A percentile compares a stretch with the other conserved stretches of the same genome.
These are phyloP conservation scores for Saprolegnia parasitica DNA, from an alignment of 352 stramenopile species.

Conservation along the genomic window DNA sequence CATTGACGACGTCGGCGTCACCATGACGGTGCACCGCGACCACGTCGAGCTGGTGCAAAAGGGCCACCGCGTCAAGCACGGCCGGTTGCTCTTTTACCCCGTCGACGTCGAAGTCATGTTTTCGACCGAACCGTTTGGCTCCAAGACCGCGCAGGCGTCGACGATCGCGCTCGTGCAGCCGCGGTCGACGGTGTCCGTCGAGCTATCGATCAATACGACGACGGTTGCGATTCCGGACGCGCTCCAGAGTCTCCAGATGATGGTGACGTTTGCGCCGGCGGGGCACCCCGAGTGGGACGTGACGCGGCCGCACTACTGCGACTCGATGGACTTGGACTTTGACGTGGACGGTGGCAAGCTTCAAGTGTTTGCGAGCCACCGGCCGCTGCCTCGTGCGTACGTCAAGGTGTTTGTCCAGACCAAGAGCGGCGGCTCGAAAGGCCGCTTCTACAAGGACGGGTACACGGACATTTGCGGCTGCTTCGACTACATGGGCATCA, in stretches of 20 bases:
- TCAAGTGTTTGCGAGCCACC: constrained; percentile 42
- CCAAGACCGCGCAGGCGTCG: constrained; percentile 39
- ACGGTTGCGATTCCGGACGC: constrained; percentile 35
- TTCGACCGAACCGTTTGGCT: constrained; percentile 54
- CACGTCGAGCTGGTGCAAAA: constrained; percentile 35
- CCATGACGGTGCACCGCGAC: constrained; percentile 35
- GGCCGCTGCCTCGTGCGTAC: constrained; percentile 50
- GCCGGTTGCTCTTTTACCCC: constrained; percentile 50
- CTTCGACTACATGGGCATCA: constrained; percentile 68
- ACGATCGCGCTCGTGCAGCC: constrained; percentile 47
- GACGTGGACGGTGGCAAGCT: constrained; percentile 40
- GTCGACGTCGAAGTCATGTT: constrained; percentile 72
- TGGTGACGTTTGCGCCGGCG: constrained; percentile 32
- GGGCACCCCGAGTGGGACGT: constrained; percentile 15
- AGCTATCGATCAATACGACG: constrained; percentile 31
- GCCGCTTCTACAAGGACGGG: constrained; percentile 75
- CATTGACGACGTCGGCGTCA: constrained; percentile 23
- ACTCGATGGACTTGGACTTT: constrained; percentile 20
- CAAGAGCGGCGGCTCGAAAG: constrained; percentile 21
- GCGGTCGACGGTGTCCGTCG: constrained; percentile 35
- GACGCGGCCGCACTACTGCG: constrained; percentile 17
- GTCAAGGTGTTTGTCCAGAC: constrained; percentile 63
- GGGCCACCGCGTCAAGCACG: constrained; percentile 32
- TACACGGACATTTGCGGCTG: constrained; percentile 71
- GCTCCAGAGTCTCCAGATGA: constrained; percentile 40